Evolutionary conservation across 2,329 filamentous ascomycete species (phyloP).

Genomic region (Cladosporium colombiae): DNA sequence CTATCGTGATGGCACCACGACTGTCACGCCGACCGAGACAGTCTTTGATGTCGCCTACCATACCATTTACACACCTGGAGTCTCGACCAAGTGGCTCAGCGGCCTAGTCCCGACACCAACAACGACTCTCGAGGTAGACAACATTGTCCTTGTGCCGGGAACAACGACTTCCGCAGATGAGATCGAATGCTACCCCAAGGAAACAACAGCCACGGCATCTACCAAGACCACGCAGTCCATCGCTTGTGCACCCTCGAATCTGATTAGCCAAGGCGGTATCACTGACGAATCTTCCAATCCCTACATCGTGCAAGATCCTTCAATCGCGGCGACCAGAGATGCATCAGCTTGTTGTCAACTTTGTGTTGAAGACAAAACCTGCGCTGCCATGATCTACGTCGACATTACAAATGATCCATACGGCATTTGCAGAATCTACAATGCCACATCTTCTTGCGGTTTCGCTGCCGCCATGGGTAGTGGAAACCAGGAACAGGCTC

Average conservation of each 20-base stretch:
- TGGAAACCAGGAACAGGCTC: neutral
- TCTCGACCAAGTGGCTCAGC: conserved; percentile 14
- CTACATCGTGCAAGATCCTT: conserved; percentile 4
- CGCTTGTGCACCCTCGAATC: conserved; percentile 11
- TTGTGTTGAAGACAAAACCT: conserved; percentile 3
- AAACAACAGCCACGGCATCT: conserved; percentile 11
- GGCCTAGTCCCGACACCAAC: conserved; percentile 7
- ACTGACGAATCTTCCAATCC: neutral
- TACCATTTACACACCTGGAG: neutral
- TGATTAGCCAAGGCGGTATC: conserved; percentile 3
- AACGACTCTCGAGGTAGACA: conserved; percentile 1
- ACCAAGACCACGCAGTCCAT: conserved; percentile 11
- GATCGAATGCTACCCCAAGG: conserved; percentile 2
- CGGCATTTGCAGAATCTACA: conserved; percentile 12
- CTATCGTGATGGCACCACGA: conserved; percentile 9
- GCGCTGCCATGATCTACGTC: conserved; percentile 17
- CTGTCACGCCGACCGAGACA: conserved; percentile 1
- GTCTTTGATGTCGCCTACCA: neutral
- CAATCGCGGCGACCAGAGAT: neutral
- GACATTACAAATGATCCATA: conserved; percentile 11
- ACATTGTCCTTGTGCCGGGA: neutral
- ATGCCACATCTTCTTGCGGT: conserved; percentile 1
- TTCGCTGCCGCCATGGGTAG: conserved; percentile 1
- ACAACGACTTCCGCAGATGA: neutral
- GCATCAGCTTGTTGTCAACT: conserved; percentile 12